These are phyloP conservation scores for Cystoderma amianthinum DNA, from an alignment of 768 basidiomycete genomes.

Conservation along the genomic window DNA sequence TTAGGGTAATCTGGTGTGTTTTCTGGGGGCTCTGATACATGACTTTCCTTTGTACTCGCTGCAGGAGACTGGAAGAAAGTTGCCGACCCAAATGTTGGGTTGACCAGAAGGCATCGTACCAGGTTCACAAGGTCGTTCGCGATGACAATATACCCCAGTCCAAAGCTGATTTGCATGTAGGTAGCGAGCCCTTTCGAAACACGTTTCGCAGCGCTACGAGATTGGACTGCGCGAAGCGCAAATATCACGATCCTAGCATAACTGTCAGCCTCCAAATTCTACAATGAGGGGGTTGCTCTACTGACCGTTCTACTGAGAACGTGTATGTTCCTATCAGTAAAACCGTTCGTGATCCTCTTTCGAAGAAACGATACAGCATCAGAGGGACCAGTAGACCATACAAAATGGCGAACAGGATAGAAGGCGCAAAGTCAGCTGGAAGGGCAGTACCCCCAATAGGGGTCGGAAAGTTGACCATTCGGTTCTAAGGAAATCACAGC, in stretches of 20 bases:
- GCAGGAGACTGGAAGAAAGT: constrained; percentile 19
- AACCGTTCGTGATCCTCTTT: constrained; percentile 5
- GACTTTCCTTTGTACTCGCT: constrained; percentile 14
- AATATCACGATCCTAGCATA: constrained; percentile 11
- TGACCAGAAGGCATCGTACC: constrained; percentile 29
- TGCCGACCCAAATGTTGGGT: constrained; percentile 26
- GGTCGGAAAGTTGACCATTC: constrained; percentile 1
- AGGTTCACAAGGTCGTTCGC: constrained; percentile 25
- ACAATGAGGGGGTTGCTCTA: background rate
- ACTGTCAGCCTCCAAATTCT: background rate
- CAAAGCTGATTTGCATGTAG: constrained; percentile 22
- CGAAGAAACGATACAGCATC: constrained; percentile 4
- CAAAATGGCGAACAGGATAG: constrained; percentile 4
- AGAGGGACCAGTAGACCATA: constrained; percentile 6
- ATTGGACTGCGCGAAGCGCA: constrained; percentile 12
- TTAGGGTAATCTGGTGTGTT: constrained; percentile 22
- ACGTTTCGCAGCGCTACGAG: constrained; percentile 6
- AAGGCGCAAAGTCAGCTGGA: constrained; percentile 5
- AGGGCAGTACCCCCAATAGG: constrained; percentile 7
- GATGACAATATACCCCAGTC: constrained; percentile 23
- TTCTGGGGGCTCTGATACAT: constrained; percentile 13
- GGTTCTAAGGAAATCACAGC: no score
- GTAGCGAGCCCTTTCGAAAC: constrained; percentile 15
- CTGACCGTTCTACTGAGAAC: constrained; percentile 10
- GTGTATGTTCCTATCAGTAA: constrained; percentile 4